Conservation (phyloP, 352 stramenopile species). For the Globisporangium cylindrosporum region DNA sequence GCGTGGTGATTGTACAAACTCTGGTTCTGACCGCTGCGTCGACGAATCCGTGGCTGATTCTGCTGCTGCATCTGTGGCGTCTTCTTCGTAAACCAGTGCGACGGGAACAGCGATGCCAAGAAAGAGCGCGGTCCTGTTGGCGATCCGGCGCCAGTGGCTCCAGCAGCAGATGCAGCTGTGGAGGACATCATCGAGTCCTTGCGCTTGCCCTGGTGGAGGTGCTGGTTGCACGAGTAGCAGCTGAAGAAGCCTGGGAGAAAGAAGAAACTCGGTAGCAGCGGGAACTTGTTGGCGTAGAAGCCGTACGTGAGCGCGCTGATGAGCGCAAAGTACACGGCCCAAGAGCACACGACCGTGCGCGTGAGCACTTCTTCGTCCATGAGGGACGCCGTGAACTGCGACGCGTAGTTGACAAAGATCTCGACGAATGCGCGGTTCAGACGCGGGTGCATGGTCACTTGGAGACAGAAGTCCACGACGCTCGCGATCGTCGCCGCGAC, state of each 20-base stretch:
- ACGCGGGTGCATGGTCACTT: slow-evolving; percentile 65
- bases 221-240: slow-evolving; percentile 32
- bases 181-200: slow-evolving; percentile 53
- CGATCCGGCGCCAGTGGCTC: slow-evolving; percentile 6
- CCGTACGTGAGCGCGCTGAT: slow-evolving; percentile 48
- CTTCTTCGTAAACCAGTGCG: slow-evolving; percentile 32
- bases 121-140: slow-evolving; percentile 10
- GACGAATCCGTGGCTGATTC: slow-evolving; percentile 2
- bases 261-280: slow-evolving; percentile 51
- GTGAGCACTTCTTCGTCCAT: slow-evolving; percentile 61
- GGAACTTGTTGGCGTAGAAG: slow-evolving; percentile 49
- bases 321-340: slow-evolving; percentile 46
- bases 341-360: slow-evolving; percentile 48
- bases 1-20: slow-evolving; percentile 12
- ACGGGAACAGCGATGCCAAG: slow-evolving; percentile 41
- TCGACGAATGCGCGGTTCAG: slow-evolving; percentile 66
- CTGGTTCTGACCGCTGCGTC: slow-evolving; percentile 20
- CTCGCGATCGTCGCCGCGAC: slow-evolving; percentile 54
- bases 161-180: slow-evolving; percentile 12
- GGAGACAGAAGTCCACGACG: slow-evolving; percentile 68
- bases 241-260: slow-evolving; percentile 26
- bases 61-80: not conserved
- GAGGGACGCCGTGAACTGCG: slow-evolving; percentile 56
- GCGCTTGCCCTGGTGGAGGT: slow-evolving; percentile 25
- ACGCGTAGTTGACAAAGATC: slow-evolving; percentile 66